Evolutionary conservation across 164 flowering plant species (phyloP), one percentile per base, ranked within the genome.

Genomic region (Echeveria elegans): DNA sequence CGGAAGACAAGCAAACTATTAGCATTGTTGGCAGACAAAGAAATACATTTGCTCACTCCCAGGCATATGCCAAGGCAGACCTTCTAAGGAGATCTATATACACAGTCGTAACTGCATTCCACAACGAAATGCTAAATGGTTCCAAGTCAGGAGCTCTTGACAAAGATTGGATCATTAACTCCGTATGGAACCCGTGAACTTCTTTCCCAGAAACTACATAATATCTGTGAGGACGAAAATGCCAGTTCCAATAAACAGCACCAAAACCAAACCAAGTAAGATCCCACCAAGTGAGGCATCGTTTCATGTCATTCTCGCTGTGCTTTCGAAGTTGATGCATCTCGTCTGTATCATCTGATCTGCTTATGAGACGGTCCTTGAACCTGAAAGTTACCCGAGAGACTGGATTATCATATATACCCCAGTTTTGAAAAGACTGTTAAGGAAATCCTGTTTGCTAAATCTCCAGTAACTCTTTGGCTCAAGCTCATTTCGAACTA

Each of bases 51-150:
- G 53, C 78, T 37, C 77, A 89, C 65, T 70, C 80, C 6, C 84
- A 84, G 70, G 96, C 99, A 36, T 89, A 83, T 74, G 81, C 87
- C 64, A 76, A 87, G 83, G 89, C 90, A 30, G 99, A 91, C 68
- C 73, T 87, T 67, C 71, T 94, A 12, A 87, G 82, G 74, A 85
- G 86, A 52, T 89, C 96, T 26, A 76, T 91, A 36, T 94, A 91
- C 74, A 63, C 56, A n/a, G 79, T 91, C 30, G 83, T 86, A 11
- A 83, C 92, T 52, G 79, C 80, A 36, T 94, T 94, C 73, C 89
- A 83, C 18, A 78, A 81, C 45, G 97, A 88, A 81, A 87, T 94
- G 97, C 59, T 74, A 24, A 71, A 52, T 15, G 78, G 86, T 72
- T 76, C 75, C 1, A 90, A 86, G 73, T 73, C 85, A 5, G 89